Percentiles rank a stretch among this genome's conserved stretches.
phyloP scores from a whole-genome alignment of 2,329 filamentous ascomycete genomes.

The Exophiala sp. region DNA sequence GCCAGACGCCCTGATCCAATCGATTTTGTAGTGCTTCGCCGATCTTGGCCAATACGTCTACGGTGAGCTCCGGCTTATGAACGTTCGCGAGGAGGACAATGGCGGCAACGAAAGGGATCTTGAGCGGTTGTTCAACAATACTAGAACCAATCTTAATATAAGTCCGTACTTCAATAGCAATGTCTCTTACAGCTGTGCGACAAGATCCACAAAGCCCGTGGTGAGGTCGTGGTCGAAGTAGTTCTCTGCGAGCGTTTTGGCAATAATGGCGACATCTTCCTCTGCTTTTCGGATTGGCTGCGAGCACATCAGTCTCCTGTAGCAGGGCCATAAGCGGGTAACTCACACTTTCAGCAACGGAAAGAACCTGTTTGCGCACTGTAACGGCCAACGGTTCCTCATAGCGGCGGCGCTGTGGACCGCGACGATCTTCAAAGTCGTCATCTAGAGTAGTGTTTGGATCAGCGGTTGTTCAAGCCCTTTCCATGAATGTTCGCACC shows the following conservation, averaged over 20 bases:
- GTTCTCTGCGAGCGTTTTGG: constrained; percentile 73
- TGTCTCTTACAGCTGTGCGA: constrained; percentile 64
- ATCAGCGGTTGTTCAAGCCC: not conserved
- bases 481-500: constrained; percentile 50
- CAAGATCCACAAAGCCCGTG: constrained; percentile 67
- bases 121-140: constrained; percentile 86
- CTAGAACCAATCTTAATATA: constrained; percentile 34
- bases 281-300: constrained; percentile 63
- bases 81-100: constrained; percentile 77
- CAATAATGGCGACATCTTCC: constrained; percentile 72
- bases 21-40: constrained; percentile 62
- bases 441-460: constrained; percentile 49
- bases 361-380: constrained; percentile 73
- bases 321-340: not conserved
- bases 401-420: constrained; percentile 66
- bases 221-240: constrained; percentile 80
- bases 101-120: constrained; percentile 91
- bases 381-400: constrained; percentile 69
- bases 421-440: constrained; percentile 69
- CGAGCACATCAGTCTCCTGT: not conserved
- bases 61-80: constrained; percentile 69
- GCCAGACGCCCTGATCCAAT: constrained; percentile 74
- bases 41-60: constrained; percentile 64
- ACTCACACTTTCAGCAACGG: constrained; percentile 70
- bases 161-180: not conserved